A percentile compares a stretch with the other conserved stretches of the same genome.
phyloP scores from a whole-genome alignment of 257 asterid genomes.

The Craterostigma plantagineum region DNA sequence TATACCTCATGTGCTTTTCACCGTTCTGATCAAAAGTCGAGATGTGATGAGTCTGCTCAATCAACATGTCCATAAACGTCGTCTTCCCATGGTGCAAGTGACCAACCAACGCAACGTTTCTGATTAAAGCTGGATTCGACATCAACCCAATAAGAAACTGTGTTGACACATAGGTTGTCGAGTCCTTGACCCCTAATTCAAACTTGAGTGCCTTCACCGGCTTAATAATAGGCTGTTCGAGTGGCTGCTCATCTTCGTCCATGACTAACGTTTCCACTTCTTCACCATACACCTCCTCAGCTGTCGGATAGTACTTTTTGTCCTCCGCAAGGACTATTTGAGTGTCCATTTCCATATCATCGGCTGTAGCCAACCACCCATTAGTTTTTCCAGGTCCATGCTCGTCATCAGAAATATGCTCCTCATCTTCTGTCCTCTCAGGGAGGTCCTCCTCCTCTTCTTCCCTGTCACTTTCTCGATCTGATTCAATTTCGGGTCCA shows the following conservation, averaged over 20 bases:
- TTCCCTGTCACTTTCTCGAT: slow-evolving; percentile 70
- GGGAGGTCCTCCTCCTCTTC: slow-evolving; percentile 78
- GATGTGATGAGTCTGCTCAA: slow-evolving; percentile 90
- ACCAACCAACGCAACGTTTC: slow-evolving; percentile 92
- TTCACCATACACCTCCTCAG: slow-evolving; percentile 96
- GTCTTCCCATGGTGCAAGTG: slow-evolving; percentile 80
- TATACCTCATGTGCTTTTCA: slow-evolving; percentile 92
- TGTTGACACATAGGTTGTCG: slow-evolving; percentile 76
- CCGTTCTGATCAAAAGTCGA: slow-evolving; percentile 84
- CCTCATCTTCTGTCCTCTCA: slow-evolving; percentile 51
- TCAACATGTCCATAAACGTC: slow-evolving; percentile 85
- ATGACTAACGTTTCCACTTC: slow-evolving; percentile 90
- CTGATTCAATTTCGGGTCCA: slow-evolving; percentile 95
- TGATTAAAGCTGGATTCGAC: slow-evolving; percentile 70
- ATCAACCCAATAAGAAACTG: slow-evolving; percentile 85
- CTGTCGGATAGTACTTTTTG: slow-evolving; percentile 87
- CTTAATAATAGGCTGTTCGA: slow-evolving; percentile 65
- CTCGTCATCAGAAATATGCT: slow-evolving; percentile 47
- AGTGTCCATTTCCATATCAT: slow-evolving; percentile 82
- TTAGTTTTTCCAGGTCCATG: slow-evolving; percentile 58
- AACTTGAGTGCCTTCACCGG: slow-evolving; percentile 85
- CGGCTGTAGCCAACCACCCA: slow-evolving; percentile 61
- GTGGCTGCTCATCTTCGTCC: slow-evolving; percentile 96
- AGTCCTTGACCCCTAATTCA: slow-evolving; percentile 89
- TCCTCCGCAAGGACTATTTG: slow-evolving; percentile 91